These are phyloP conservation scores for Talaromyces funiculosus DNA, from an alignment of 2,329 filamentous ascomycete genomes.

Conservation along the genomic window DNA sequence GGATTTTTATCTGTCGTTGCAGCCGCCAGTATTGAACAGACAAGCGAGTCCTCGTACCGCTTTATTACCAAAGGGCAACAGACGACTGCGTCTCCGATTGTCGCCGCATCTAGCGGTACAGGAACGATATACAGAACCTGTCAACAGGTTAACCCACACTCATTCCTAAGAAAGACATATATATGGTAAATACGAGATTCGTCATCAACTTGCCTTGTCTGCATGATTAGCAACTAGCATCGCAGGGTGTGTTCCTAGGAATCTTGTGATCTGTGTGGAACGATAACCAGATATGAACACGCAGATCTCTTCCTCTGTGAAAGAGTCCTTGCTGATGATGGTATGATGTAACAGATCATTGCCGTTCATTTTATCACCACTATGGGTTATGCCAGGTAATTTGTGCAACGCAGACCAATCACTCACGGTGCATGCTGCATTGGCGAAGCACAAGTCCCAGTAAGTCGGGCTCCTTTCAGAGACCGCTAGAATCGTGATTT, in stretches of 20 bases:
- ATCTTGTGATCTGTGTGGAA: slow-evolving; percentile 7
- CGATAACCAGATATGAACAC: slow-evolving; percentile 9
- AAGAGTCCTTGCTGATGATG: slow-evolving; percentile 2
- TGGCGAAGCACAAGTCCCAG: slow-evolving; percentile 7
- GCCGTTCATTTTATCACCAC: neutral
- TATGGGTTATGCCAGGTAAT: neutral
- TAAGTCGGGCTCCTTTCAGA: slow-evolving; percentile 10
- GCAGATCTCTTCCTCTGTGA: slow-evolving; percentile 5
- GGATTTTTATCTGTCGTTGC: slow-evolving; percentile 3
- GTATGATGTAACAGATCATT: neutral
- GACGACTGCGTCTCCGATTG: slow-evolving; percentile 7
- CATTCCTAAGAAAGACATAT: neutral
- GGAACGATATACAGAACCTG: slow-evolving; percentile 2
- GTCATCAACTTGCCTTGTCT: neutral
- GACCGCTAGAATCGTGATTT: slow-evolving; percentile 8
- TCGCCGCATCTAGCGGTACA: slow-evolving; percentile 8
- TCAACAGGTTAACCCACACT: neutral
- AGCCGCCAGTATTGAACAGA: slow-evolving; percentile 9
- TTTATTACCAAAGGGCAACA: slow-evolving; percentile 11
- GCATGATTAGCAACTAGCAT: slow-evolving; percentile 7
- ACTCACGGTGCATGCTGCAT: neutral
- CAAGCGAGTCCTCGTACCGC: slow-evolving; percentile 3
- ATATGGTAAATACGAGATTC: neutral
- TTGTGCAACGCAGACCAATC: neutral
- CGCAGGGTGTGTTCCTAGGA: slow-evolving; percentile 8